A percentile compares a stretch with the other conserved stretches of the same genome.
Evolutionary conservation across 148 eudicot species (phyloP).

Genomic region (Chenopodium suecicum): DNA sequence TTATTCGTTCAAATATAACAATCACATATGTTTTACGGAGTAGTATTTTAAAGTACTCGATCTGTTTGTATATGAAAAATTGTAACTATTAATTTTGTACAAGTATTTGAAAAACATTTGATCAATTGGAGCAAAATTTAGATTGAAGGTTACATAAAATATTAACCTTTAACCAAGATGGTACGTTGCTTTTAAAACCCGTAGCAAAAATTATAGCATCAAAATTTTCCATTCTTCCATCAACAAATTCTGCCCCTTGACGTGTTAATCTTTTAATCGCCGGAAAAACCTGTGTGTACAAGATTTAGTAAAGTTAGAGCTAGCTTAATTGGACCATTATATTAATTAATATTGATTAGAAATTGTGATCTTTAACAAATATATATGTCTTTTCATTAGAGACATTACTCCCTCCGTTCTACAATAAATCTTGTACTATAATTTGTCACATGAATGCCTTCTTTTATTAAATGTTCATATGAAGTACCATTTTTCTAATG

Average conservation of each 20-base stretch:
- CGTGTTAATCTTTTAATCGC: slow-evolving; percentile 47
- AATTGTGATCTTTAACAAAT: background rate
- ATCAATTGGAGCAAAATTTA: background rate
- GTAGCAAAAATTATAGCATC: slow-evolving; percentile 71
- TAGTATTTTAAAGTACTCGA: too few relatives aligned
- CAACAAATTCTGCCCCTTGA: slow-evolving; percentile 49
- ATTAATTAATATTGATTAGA: background rate
- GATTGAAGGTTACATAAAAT: background rate
- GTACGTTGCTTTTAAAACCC: slow-evolving; percentile 72
- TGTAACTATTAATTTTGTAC: background rate
- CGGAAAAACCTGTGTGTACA: slow-evolving; percentile 41
- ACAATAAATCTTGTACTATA: too few relatives aligned
- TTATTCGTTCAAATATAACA: too few relatives aligned
- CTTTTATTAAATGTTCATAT: too few relatives aligned
- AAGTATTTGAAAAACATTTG: background rate
- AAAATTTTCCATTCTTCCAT: slow-evolving; percentile 49
- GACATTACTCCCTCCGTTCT: background rate
- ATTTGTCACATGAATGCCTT: too few relatives aligned
- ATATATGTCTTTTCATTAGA: too few relatives aligned
- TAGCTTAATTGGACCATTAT: background rate
- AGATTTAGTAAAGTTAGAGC: background rate
- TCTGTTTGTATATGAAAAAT: background rate
- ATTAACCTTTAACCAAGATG: slow-evolving; percentile 68
- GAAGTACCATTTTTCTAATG: too few relatives aligned
- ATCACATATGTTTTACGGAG: too few relatives aligned